A percentile compares a stretch with the other conserved stretches of the same genome.
These are phyloP conservation scores for Pythium coloratum DNA, from an alignment of 352 stramenopile species.

Conservation along the genomic window DNA sequence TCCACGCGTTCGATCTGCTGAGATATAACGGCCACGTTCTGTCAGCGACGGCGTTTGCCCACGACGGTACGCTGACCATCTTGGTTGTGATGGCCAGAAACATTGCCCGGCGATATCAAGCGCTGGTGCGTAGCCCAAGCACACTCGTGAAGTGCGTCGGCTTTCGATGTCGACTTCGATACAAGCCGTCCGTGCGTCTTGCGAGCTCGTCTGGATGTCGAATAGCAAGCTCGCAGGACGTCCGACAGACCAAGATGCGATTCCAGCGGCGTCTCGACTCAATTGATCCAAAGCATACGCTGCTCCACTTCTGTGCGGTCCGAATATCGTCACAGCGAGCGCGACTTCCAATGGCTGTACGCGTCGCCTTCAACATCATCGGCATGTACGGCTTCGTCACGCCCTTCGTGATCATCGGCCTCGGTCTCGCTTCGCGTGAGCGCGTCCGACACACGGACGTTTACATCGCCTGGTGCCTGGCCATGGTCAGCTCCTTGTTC, in stretches of 20 bases:
- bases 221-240: not conserved
- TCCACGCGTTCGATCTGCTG: not conserved
- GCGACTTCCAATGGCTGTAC: not conserved
- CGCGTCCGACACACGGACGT: not conserved
- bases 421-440: not conserved
- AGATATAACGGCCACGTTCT: conserved; percentile 7
- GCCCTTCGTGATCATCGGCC: not conserved
- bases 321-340: not conserved
- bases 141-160: not conserved
- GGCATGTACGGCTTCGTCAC: not conserved
- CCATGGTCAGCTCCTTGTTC: not conserved
- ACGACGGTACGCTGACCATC: not conserved
- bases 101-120: not conserved
- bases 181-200: not conserved
- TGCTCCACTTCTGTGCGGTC: not conserved
- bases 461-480: not conserved
- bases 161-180: not conserved
- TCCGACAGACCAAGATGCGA: not conserved
- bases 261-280: not conserved
- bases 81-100: conserved; percentile 1
- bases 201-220: not conserved
- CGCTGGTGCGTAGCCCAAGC: not conserved
- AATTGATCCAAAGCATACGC: not conserved
- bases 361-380: not conserved
- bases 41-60: not conserved